Percentiles rank a stretch among this genome's conserved stretches.
phyloP scores from a whole-genome alignment of 2,329 filamentous ascomycete genomes.

The Thyridium curvatum region DNA sequence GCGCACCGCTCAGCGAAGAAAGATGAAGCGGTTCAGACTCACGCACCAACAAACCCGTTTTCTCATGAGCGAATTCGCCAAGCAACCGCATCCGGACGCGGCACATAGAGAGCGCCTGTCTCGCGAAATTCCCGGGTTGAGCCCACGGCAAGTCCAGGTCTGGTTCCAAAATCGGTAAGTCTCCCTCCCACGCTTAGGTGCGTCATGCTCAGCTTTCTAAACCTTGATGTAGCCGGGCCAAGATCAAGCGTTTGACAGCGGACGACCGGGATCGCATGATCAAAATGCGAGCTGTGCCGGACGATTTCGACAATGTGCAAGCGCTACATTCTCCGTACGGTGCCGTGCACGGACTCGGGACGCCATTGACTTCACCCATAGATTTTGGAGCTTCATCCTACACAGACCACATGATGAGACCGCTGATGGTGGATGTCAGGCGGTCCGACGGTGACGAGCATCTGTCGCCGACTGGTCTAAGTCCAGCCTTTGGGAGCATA shows the following conservation, averaged over 20 bases:
- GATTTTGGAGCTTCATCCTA: conserved; percentile 44
- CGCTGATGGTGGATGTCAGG: conserved; percentile 63
- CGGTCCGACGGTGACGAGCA: conserved; percentile 59
- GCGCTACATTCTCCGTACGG: conserved; percentile 63
- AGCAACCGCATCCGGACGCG: conserved; percentile 89
- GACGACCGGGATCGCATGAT: conserved; percentile 67
- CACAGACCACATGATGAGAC: conserved; percentile 56
- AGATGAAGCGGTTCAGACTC: conserved; percentile 79
- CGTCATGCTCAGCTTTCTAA: too few species aligned
- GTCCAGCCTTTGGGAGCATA: conserved; percentile 60
- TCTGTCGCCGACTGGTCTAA: conserved; percentile 60
- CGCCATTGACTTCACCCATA: conserved; percentile 40
- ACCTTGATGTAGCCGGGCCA: conserved; percentile 47
- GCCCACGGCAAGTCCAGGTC: conserved; percentile 88
- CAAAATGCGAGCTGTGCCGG: conserved; percentile 64
- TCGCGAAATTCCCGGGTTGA: conserved; percentile 84
- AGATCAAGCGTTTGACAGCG: conserved; percentile 65
- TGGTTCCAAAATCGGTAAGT: conserved; percentile 96
- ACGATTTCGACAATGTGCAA: conserved; percentile 65
- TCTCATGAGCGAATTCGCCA: conserved; percentile 93
- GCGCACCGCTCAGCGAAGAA: conserved; percentile 49
- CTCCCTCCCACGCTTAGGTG: too few species aligned
- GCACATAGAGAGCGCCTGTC: conserved; percentile 83
- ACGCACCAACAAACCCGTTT: conserved; percentile 97
- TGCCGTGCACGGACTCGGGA: conserved; percentile 47